These are phyloP conservation scores for Cyberlindnera amylophila DNA, from an alignment of 805 yeast species.

Conservation along the genomic window DNA sequence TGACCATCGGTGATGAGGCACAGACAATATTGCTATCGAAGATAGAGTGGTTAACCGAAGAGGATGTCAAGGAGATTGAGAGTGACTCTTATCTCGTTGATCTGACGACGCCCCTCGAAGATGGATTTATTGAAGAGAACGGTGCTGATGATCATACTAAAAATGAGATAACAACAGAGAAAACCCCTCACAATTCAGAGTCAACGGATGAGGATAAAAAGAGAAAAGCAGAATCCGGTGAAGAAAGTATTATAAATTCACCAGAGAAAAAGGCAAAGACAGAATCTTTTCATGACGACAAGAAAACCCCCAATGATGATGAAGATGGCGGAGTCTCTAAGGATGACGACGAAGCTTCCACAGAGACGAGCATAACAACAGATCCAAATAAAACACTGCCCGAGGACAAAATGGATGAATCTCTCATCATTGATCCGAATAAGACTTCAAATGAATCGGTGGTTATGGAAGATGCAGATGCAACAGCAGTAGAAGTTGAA, in stretches of 20 bases:
- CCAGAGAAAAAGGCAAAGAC: conserved; percentile 22
- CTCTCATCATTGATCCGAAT: neutral
- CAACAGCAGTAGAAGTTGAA: conserved; percentile 18
- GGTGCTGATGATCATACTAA: neutral
- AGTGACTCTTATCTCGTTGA: conserved; percentile 19
- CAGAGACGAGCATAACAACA: neutral
- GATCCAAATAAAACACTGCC: conserved; percentile 9
- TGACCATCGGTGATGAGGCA: conserved; percentile 18
- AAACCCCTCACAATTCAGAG: neutral
- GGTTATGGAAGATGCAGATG: conserved; percentile 6
- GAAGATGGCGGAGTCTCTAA: neutral
- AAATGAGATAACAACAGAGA: neutral
- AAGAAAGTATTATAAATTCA: conserved; percentile 6
- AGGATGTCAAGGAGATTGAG: conserved; percentile 19
- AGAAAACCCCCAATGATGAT: neutral
- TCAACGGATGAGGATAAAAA: conserved; percentile 4
- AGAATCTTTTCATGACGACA: neutral
- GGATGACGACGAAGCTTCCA: neutral
- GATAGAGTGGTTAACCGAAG: conserved; percentile 27
- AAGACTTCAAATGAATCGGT: neutral
- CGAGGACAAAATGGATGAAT: conserved; percentile 13
- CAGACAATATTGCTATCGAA: conserved; percentile 22
- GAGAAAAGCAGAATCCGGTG: conserved; percentile 6
- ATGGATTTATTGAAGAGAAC: conserved; percentile 1
- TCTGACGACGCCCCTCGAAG: conserved; percentile 12